A percentile compares a stretch with the other conserved stretches of the same genome.
Conservation (phyloP, 2,329 filamentous ascomycete species). For the Mycosphaerelloides madeirae region DNA sequence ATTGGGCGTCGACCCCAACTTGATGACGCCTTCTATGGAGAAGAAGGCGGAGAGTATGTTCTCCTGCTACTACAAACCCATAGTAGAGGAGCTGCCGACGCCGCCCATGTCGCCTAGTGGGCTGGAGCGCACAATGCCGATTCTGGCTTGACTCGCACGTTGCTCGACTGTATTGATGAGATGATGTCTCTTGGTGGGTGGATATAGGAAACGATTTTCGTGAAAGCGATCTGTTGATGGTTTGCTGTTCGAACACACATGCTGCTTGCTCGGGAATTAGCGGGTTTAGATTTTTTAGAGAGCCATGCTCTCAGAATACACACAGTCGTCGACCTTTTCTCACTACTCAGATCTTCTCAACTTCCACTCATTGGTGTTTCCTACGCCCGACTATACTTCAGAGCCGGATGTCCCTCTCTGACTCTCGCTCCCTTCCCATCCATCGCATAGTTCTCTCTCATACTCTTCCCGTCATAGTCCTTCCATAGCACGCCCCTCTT, state of each 20-base stretch:
- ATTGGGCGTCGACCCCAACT: constrained; percentile 3
- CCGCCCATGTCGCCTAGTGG: constrained; percentile 15
- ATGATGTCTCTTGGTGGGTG: too few species aligned
- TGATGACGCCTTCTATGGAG: constrained; percentile 2
- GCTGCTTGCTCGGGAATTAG: too few species aligned
- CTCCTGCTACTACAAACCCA: constrained; percentile 23
- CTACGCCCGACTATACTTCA: constrained; percentile 11
- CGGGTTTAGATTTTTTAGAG: too few species aligned
- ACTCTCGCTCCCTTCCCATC: constrained; percentile 25
- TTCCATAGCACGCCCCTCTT: constrained; percentile 32
- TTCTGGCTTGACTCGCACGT: too few species aligned
- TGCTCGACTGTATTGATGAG: not conserved
- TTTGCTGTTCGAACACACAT: too few species aligned
- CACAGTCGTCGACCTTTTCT: not conserved
- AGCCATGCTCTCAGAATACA: too few species aligned
- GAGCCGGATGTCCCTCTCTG: constrained; percentile 26
- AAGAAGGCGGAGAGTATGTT: constrained; percentile 22
- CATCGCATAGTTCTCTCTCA: constrained; percentile 28
- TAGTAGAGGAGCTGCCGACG: constrained; percentile 10
- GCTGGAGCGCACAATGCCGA: too few species aligned
- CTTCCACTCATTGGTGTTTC: not conserved
- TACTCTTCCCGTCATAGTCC: constrained; percentile 22
- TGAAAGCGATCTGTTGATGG: too few species aligned
- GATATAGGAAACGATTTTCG: not conserved
- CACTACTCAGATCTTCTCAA: not conserved